These are phyloP conservation scores for Monilinia vaccinii-corymbosi DNA, from an alignment of 2,329 filamentous ascomycete genomes.

Conservation along the genomic window DNA sequence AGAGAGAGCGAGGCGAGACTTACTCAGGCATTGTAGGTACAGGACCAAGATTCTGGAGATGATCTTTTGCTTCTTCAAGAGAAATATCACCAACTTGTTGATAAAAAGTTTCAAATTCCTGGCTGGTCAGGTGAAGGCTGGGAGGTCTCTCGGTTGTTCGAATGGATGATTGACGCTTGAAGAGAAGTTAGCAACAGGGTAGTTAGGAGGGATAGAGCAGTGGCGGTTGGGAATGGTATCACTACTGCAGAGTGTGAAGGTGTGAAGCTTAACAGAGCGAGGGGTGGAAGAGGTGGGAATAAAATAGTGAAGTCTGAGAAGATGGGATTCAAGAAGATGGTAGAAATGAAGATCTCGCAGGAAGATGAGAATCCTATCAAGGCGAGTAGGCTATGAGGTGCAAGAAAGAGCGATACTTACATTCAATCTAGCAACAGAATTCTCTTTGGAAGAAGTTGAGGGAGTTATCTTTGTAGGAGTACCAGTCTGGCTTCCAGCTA, in stretches of 20 bases:
- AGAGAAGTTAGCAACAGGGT: not conserved
- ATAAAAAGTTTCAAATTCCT: not conserved
- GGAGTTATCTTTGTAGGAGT: not conserved
- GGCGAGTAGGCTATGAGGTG: not conserved
- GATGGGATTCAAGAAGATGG: not conserved
- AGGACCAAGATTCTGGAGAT: slow-evolving; percentile 1
- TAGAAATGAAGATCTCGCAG: not conserved
- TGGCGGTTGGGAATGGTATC: not conserved
- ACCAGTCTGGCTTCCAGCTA: not conserved
- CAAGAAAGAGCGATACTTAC: not conserved
- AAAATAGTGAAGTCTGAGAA: not conserved
- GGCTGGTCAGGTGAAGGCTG: not conserved
- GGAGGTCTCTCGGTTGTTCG: not conserved
- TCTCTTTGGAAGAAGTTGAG: not conserved
- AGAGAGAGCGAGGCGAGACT: not conserved
- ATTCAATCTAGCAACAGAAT: not conserved
- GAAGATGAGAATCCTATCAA: not conserved
- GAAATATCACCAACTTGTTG: not conserved
- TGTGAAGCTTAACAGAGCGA: not conserved
- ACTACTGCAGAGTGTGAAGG: too few species aligned
- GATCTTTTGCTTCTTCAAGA: not conserved
- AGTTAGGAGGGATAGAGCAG: not conserved
- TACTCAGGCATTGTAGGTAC: not conserved
- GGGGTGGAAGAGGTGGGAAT: too few species aligned
- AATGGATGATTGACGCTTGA: not conserved